These are phyloP conservation scores for Terfezia claveryi DNA, from an alignment of 495 filamentous ascomycete genomes.

Conservation along the genomic window DNA sequence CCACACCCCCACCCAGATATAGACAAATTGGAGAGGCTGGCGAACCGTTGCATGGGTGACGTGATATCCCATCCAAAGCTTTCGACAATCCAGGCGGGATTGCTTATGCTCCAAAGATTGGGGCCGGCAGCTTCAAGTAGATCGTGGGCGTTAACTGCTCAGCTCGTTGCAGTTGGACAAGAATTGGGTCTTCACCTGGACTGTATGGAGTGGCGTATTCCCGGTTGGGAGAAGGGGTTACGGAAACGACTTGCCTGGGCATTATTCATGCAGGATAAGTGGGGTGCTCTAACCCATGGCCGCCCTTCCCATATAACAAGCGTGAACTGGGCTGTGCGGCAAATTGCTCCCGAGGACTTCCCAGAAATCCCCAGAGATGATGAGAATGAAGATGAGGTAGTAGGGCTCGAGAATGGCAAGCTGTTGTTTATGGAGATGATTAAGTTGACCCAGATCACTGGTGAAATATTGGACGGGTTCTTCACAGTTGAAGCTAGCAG, in stretches of 20 bases:
- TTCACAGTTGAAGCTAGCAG: constrained; percentile 43
- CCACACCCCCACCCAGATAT: constrained; percentile 47
- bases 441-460: constrained; percentile 47
- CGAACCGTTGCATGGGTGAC: constrained; percentile 46
- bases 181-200: constrained; percentile 74
- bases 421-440: constrained; percentile 53
- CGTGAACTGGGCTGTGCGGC: constrained; percentile 63
- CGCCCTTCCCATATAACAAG: constrained; percentile 64
- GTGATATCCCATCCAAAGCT: constrained; percentile 69
- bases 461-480: constrained; percentile 59
- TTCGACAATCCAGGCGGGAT: constrained; percentile 80
- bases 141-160: constrained; percentile 67
- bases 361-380: constrained; percentile 38
- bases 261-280: constrained; percentile 83
- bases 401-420: constrained; percentile 41
- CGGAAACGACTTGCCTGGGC: constrained; percentile 77
- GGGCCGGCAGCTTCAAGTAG: constrained; percentile 21
- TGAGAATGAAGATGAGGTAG: constrained; percentile 27
- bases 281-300: constrained; percentile 69
- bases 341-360: constrained; percentile 47
- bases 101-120: constrained; percentile 72
- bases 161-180: constrained; percentile 59
- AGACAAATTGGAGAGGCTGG: constrained; percentile 51
- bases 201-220: constrained; percentile 71
- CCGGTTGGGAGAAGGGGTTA: constrained; percentile 62